A percentile compares a stretch with the other conserved stretches of the same genome.
Conservation (phyloP, 106 monocot genomes). For the Narthecium ossifragum region DNA sequence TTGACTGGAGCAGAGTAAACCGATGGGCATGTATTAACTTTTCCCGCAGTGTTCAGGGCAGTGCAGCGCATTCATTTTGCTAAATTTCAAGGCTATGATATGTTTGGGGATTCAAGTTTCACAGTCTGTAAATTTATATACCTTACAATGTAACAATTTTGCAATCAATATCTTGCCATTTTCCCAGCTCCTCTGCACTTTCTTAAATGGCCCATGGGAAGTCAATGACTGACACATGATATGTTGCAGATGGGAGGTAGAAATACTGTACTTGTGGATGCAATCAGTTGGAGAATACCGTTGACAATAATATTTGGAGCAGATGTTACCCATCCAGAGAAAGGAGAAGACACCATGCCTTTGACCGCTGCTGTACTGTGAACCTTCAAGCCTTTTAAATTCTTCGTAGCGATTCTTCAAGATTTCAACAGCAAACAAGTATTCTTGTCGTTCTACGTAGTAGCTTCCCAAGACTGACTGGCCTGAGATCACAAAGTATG, state of each 20-base stretch:
- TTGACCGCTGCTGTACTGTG: conserved; percentile 43
- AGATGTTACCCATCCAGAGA: conserved; percentile 56
- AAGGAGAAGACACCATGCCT: conserved; percentile 43
- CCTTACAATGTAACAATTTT: too few species aligned
- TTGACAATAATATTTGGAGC: conserved; percentile 61
- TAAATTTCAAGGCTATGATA: too few species aligned
- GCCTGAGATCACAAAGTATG: conserved; percentile 40
- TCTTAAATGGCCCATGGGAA: neutral
- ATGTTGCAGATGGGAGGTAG: conserved; percentile 51
- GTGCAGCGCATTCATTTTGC: conserved; percentile 25
- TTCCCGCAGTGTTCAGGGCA: conserved; percentile 36
- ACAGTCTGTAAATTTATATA: too few species aligned
- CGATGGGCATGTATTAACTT: conserved; percentile 65
- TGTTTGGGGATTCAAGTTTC: too few species aligned
- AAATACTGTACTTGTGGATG: conserved; percentile 55
- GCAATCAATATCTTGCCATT: too few species aligned
- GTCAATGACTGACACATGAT: neutral
- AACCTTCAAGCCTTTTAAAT: neutral
- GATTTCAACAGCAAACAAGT: neutral
- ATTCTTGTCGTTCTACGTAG: conserved; percentile 19
- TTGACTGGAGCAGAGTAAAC: conserved; percentile 48
- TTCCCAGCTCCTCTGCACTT: neutral
- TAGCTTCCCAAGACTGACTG: conserved; percentile 43
- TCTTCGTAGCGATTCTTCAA: neutral
- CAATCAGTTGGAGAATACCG: conserved; percentile 39